Percentiles rank a stretch among this genome's conserved stretches.
phyloP scores from a whole-genome alignment of 768 basidiomycete genomes.

The Ramaria rubella region DNA sequence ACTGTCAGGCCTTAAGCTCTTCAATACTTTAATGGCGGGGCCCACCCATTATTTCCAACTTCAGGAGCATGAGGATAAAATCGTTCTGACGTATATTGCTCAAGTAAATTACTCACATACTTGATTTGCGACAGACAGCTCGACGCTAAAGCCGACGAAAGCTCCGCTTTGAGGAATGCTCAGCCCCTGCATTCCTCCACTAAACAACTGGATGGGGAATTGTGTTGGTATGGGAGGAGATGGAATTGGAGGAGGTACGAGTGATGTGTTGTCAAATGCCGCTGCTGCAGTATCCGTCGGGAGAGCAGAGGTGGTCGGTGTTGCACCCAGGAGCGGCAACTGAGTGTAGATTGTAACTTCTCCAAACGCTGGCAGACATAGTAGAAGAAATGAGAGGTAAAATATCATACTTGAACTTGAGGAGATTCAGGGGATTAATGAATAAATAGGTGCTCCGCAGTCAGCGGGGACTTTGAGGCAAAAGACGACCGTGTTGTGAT shows the following conservation, averaged over 20 bases:
- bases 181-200: slow-evolving; percentile 24
- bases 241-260: slow-evolving; percentile 46
- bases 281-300: slow-evolving; percentile 37
- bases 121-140: slow-evolving; percentile 65
- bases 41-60: slow-evolving; percentile 48
- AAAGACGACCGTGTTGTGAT: too few relatives aligned
- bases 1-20: not conserved
- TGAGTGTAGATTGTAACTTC: slow-evolving; percentile 11
- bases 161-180: slow-evolving; percentile 43
- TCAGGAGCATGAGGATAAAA: not conserved
- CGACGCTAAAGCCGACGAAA: slow-evolving; percentile 71
- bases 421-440: too few relatives aligned
- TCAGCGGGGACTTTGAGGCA: too few relatives aligned
- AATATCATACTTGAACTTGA: too few relatives aligned
- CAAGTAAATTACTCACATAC: slow-evolving; percentile 43
- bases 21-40: slow-evolving; percentile 5
- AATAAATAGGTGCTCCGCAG: too few relatives aligned
- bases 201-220: slow-evolving; percentile 40
- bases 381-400: not conserved
- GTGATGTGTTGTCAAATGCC: slow-evolving; percentile 46
- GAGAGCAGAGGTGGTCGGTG: not conserved
- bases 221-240: slow-evolving; percentile 35
- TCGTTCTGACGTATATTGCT: too few relatives aligned
- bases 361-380: not conserved
- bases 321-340: not conserved